Conservation (phyloP, 2,329 filamentous ascomycete species). For the Colletotrichum sp. region DNA sequence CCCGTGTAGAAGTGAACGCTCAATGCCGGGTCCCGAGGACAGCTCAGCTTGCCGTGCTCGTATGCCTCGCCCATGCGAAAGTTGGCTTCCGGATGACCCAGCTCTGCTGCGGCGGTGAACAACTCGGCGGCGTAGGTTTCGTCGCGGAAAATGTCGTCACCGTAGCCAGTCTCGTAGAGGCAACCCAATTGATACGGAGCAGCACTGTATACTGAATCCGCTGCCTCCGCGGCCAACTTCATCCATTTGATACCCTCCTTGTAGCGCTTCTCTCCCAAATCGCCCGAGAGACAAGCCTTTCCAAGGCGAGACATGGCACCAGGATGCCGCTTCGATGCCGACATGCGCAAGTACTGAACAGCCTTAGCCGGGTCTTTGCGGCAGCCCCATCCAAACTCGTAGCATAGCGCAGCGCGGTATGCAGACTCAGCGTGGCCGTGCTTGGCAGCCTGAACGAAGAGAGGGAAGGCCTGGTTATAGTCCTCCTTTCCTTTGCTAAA, state of each 20-base stretch:
- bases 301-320: conserved; percentile 93
- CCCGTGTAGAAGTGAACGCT: conserved; percentile 98
- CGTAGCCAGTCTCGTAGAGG: conserved; percentile 91
- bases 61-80: conserved; percentile 95
- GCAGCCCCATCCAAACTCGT: conserved; percentile 98
- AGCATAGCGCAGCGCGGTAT: conserved; percentile 91
- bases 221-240: conserved; percentile 88
- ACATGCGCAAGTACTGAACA: conserved; percentile 88
- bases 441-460: conserved; percentile 93
- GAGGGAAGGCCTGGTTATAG: conserved; percentile 87
- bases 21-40: conserved; percentile 87
- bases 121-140: conserved; percentile 90
- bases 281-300: conserved; percentile 86
- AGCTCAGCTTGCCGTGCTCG: conserved; percentile 87
- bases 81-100: conserved; percentile 86
- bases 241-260: conserved; percentile 96
- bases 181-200: conserved; percentile 90
- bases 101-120: conserved; percentile 91
- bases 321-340: conserved; percentile 92
- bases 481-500: conserved; percentile 96
- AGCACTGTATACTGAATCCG: conserved; percentile 89
- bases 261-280: conserved; percentile 87
- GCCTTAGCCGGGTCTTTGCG: conserved; percentile 90
- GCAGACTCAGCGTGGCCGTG: conserved; percentile 96
- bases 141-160: conserved; percentile 92